Percentiles rank a stretch among this genome's conserved stretches.
Conservation (phyloP, 257 asterid genomes). For the Solanum chilense region DNA sequence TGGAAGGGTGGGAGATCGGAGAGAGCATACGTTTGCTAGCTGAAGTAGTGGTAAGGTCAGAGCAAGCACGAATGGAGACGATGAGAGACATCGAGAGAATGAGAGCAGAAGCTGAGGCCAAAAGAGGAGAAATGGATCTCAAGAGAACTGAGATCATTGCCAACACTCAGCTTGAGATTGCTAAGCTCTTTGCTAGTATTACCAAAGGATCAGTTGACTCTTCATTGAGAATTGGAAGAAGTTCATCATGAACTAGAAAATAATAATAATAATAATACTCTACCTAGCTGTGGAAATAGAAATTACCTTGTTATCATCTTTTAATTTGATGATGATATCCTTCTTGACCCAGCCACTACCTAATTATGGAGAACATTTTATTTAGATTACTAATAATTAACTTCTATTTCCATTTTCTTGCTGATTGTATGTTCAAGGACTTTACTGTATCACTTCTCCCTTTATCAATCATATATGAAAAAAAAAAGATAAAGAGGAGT, state of each 20-base stretch:
- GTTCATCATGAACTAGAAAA: neutral
- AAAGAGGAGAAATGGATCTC: conserved; percentile 72
- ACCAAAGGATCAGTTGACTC: conserved; percentile 28
- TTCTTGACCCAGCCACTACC: neutral
- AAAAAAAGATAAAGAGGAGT: neutral
- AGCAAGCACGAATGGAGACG: conserved; percentile 64
- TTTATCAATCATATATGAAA: neutral
- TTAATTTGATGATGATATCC: neutral
- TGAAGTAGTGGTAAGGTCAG: conserved; percentile 60
- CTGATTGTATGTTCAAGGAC: neutral
- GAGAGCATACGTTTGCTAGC: conserved; percentile 70
- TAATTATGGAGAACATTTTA: neutral
- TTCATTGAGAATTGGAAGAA: conserved; percentile 39
- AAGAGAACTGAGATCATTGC: conserved; percentile 66
- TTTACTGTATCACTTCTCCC: neutral
- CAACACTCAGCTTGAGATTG: conserved; percentile 65
- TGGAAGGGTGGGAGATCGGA: conserved; percentile 30
- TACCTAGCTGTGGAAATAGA: neutral
- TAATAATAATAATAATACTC: neutral
- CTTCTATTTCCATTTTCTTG: neutral
- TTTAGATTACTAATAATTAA: neutral
- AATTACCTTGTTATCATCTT: neutral
- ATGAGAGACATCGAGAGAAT: conserved; percentile 66
- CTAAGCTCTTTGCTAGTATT: conserved; percentile 47
- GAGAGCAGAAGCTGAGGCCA: conserved; percentile 67